phyloP scores from a whole-genome alignment of 371 early-diverging fungal genomes.

The Rhizomucor miehei region DNA sequence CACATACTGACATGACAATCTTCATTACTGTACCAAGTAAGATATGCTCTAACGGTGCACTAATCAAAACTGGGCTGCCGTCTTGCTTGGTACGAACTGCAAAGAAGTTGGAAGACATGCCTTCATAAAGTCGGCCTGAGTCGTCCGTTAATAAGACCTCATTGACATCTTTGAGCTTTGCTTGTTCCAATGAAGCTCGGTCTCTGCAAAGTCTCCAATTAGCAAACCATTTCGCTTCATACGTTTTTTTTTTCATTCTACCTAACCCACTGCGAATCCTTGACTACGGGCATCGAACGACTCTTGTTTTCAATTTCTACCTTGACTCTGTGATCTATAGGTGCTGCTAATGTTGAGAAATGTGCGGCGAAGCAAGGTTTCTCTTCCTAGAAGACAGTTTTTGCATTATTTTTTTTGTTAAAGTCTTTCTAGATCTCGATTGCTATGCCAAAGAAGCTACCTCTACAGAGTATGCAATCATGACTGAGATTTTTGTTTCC shows the following conservation, averaged over 20 bases:
- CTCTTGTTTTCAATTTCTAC: slow-evolving; percentile 48
- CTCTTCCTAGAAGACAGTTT: no score
- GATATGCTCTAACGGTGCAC: slow-evolving; percentile 57
- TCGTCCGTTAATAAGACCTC: slow-evolving; percentile 57
- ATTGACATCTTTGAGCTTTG: slow-evolving; percentile 41
- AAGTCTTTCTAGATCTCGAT: no score
- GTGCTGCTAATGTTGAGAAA: slow-evolving; percentile 28
- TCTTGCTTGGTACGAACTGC: slow-evolving; percentile 24
- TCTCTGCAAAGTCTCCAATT: slow-evolving; percentile 25
- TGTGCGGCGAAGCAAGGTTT: slow-evolving; percentile 45
- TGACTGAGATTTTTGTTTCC: slow-evolving; percentile 40
- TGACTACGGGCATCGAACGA: slow-evolving; percentile 46
- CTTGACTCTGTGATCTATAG: slow-evolving; percentile 26
- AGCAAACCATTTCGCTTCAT: neutral
- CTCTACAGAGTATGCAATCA: slow-evolving; percentile 41
- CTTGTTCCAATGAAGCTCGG: slow-evolving; percentile 31
- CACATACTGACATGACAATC: slow-evolving; percentile 49
- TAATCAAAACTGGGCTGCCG: slow-evolving; percentile 33
- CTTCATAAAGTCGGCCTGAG: slow-evolving; percentile 53
- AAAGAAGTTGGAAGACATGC: slow-evolving; percentile 65
- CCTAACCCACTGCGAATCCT: slow-evolving; percentile 69
- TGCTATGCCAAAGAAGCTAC: slow-evolving; percentile 24
- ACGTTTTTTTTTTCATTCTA: slow-evolving; percentile 11
- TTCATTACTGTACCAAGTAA: slow-evolving; percentile 60
- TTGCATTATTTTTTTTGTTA: no score